Evolutionary conservation across 2,329 filamentous ascomycete species (phyloP).

Genomic region (Alternaria rosae): DNA sequence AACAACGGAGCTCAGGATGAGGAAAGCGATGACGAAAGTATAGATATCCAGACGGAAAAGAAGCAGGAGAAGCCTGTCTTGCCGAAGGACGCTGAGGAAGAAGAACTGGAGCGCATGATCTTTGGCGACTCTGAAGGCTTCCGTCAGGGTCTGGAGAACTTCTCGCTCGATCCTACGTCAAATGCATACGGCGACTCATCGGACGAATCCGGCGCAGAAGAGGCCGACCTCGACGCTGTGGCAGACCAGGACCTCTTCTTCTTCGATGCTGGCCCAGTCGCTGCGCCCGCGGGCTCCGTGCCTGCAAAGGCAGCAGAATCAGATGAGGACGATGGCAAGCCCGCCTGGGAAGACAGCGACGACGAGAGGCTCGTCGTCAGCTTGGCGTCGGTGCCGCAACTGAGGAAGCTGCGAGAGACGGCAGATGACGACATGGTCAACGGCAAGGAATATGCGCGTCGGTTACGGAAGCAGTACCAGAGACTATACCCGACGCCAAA

Average conservation of each 20-base stretch:
- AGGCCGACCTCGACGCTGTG: slow-evolving; percentile 64
- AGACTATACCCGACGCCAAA: slow-evolving; percentile 67
- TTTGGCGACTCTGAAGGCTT: slow-evolving; percentile 90
- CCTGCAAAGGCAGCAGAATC: slow-evolving; percentile 51
- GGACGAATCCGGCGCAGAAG: slow-evolving; percentile 58
- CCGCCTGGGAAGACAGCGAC: slow-evolving; percentile 94
- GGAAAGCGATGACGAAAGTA: slow-evolving; percentile 30
- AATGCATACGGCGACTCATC: slow-evolving; percentile 39
- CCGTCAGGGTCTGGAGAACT: slow-evolving; percentile 72
- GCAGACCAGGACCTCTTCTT: slow-evolving; percentile 88
- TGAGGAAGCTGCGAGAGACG: slow-evolving; percentile 82
- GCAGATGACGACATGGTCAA: slow-evolving; percentile 86
- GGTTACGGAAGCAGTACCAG: slow-evolving; percentile 80
- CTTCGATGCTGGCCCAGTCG: slow-evolving; percentile 70
- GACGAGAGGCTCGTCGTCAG: slow-evolving; percentile 89
- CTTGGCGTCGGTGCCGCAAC: slow-evolving; percentile 73
- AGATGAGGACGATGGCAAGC: slow-evolving; percentile 52
- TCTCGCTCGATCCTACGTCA: slow-evolving; percentile 55
- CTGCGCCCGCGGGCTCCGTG: slow-evolving; percentile 51
- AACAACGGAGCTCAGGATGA: slow-evolving; percentile 7
- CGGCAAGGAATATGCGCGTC: slow-evolving; percentile 82
- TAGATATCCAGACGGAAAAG: slow-evolving; percentile 28
- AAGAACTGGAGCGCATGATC: slow-evolving; percentile 85
- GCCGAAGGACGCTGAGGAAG: slow-evolving; percentile 82
- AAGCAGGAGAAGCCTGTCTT: slow-evolving; percentile 35